Evolutionary conservation across 768 basidiomycete genomes (phyloP).

Genomic region (Cyathus striatus): DNA sequence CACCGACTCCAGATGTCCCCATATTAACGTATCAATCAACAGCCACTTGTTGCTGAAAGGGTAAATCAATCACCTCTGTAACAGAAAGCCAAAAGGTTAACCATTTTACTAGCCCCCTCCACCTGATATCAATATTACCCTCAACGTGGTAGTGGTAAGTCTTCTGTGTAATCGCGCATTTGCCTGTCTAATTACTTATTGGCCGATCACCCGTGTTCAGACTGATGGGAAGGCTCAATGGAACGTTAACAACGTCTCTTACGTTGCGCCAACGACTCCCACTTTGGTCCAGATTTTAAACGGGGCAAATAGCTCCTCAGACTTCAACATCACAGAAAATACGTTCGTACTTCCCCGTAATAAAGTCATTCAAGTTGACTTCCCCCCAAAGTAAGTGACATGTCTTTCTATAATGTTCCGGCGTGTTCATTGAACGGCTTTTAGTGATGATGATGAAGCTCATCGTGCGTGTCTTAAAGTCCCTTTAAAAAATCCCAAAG

Average conservation of each 20-base stretch:
- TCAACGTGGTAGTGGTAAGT: slow-evolving; percentile 16
- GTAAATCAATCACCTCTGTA: background rate
- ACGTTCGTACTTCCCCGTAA: slow-evolving; percentile 33
- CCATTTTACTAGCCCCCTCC: slow-evolving; percentile 13
- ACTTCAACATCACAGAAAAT: slow-evolving; percentile 27
- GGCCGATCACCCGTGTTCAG: slow-evolving; percentile 2
- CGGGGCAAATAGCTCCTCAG: slow-evolving; percentile 19
- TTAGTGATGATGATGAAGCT: slow-evolving; percentile 19
- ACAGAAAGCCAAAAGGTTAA: slow-evolving; percentile 4
- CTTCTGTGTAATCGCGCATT: too few species aligned
- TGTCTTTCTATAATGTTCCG: too few species aligned
- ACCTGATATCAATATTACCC: slow-evolving; percentile 18
- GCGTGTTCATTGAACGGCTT: too few species aligned
- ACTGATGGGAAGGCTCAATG: slow-evolving; percentile 18
- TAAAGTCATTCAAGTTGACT: slow-evolving; percentile 30
- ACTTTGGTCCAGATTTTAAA: slow-evolving; percentile 29
- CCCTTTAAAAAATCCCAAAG: background rate
- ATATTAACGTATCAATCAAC: background rate
- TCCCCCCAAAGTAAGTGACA: slow-evolving; percentile 19
- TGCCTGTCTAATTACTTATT: too few species aligned
- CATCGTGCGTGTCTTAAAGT: slow-evolving; percentile 15
- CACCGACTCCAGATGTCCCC: background rate
- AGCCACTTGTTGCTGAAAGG: slow-evolving; percentile 10
- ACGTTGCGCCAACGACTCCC: slow-evolving; percentile 20
- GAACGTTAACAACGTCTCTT: slow-evolving; percentile 27